Conservation (phyloP, 176 grass and related monocot genomes). For the Alloteropsis semialata region DNA sequence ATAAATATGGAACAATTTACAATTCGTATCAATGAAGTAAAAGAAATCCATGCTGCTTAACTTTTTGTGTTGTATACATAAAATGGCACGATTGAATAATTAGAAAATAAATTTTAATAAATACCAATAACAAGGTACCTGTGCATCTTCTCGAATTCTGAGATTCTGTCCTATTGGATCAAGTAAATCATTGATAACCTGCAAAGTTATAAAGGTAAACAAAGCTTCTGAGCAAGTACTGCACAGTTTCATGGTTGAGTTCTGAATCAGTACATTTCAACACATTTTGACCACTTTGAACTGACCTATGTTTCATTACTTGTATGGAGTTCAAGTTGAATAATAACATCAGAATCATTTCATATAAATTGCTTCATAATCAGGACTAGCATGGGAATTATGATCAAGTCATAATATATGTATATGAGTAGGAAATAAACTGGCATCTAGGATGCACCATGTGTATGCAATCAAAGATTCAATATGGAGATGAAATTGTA, state of each 20-base stretch:
- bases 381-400: background rate
- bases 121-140: slow-evolving; percentile 46
- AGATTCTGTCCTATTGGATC: slow-evolving; percentile 96
- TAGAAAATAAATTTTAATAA: slow-evolving; percentile 4
- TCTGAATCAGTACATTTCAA: background rate
- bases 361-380: slow-evolving; percentile 15
- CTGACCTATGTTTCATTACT: slow-evolving; percentile 5
- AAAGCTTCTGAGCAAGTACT: background rate
- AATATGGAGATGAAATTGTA: background rate
- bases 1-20: background rate
- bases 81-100: background rate
- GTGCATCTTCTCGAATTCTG: slow-evolving; percentile 92
- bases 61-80: background rate
- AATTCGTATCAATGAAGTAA: background rate
- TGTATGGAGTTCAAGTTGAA: background rate
- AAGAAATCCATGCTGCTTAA: slow-evolving; percentile 3
- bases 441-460: background rate
- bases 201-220: slow-evolving; percentile 27
- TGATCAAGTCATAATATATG: slow-evolving; percentile 1
- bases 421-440: slow-evolving; percentile 9
- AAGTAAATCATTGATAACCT: slow-evolving; percentile 99
- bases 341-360: slow-evolving; percentile 24
- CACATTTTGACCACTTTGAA: slow-evolving; percentile 12
- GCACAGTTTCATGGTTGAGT: background rate
- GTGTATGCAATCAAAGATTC: slow-evolving; percentile 11